Base-by-base conservation (phyloP, 2,329 filamentous ascomycete species). In the Cyphellophora europaea region DNA sequence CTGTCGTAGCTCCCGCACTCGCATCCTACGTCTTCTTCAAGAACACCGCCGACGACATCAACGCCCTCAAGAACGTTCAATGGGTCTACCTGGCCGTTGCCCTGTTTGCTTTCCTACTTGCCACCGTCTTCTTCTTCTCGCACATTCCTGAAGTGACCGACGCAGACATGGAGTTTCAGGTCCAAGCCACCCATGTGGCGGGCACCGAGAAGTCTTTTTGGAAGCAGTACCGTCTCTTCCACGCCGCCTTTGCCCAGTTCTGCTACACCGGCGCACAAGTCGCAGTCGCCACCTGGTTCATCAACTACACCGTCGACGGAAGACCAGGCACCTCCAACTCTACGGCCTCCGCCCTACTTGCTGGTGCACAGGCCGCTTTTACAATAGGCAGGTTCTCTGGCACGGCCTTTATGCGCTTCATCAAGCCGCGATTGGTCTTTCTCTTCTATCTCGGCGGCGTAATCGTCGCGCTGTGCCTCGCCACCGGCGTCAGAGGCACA, bases 11-110 rank as follows among this genome's bases (percentile, higher is more conserved):
- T 0, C 80, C 81, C 1, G 79, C 0, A 82, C 82, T 1, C 72
- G 84, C 0, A 64, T 87, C 5, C 82, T 78, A 79, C 40, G 79
- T 81, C 37, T 82, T 86, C 59, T 86, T 86, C 61, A 71, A 68
- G 33, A 62, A 67, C 11, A 67, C 82, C 6, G 72, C 72, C 30
- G 66, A 70, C 39, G 67, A 73, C 35, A 63, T 71, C 6, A 56
- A 59, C 18, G 71, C 71, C 1, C 66, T 89, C 3, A 66, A 67
- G 45, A 77, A 76, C 37, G 81, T 87, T 2, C 80, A 86, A 57
- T 87, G 77, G 74, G 77, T 83, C 0, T 91, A 89, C 49, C 69
- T 91, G 6, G 80, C 78, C 32, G 79, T 89, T 40, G 84, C 77
- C 5, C 63, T 71, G 50, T 86, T 85, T 43, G 82, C 84, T 13